Evolutionary conservation across 768 basidiomycete species (phyloP), one percentile per base, ranked within the genome.

Genomic region (Macrolepiota fuliginosa): DNA sequence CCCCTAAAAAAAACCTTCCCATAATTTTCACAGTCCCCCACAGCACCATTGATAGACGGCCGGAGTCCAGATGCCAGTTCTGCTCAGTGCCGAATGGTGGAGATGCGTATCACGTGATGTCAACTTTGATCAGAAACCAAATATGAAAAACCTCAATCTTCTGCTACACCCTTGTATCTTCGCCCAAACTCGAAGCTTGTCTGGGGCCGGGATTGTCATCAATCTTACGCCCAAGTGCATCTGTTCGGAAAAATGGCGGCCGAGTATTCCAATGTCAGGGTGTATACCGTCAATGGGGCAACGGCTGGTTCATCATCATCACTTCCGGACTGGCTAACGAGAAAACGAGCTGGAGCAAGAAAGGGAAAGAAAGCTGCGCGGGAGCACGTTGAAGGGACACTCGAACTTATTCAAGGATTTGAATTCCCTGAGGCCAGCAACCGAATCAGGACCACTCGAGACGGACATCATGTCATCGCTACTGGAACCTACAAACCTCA

Each of bases 401-500:
- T 97, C 67, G 92, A 96, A 71, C 89, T 96, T 65, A 89, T 95
- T 54, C 94, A 99, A 70, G 91, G 95, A 61, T 97, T 98, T 73
- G 94, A 96, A 69, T 98, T 99, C 67, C 96, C 97, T 7, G 95
- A 98, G 72, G 94, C 96, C 15, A 94, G 92, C 72, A 96, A 94
- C 75, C 87, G 86, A 67, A 83, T 99, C 67, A 94, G 88, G 74
- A 90, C 90, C 4, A 98, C 96, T 2, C 79, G 89, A 40, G 96
- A 99, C 72, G 96, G 97, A 1, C 88, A 90, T 68, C 90, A 96
- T 83, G 90, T 87, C 11, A 83, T 98, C 59, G 96, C 94, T 0
- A 98, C 96, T 24, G 97, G 97, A 25, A 92, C 91, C 2, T 99
- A 99, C 77, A 99, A 99, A 74, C 97, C 97, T 2, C 94, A 97